These are phyloP conservation scores for Exobasidium cylindrosporum DNA, from an alignment of 1,284 basidiomycete species.

Conservation along the genomic window DNA sequence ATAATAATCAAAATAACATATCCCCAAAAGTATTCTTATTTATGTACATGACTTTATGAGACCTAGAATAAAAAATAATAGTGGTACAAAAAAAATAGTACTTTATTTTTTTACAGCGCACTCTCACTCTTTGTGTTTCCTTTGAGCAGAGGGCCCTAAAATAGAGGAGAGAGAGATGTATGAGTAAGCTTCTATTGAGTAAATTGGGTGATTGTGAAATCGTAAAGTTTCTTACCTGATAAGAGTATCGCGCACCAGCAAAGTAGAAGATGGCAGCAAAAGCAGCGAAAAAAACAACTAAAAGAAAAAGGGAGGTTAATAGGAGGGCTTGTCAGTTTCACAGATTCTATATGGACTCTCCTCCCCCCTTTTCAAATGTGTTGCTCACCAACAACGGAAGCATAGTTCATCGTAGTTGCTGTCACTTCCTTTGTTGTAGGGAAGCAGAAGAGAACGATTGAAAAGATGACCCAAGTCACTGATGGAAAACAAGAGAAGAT, in stretches of 20 bases:
- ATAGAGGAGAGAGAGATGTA: too few relatives aligned
- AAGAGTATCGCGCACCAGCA: slow-evolving; percentile 9
- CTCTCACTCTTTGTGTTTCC: too few relatives aligned
- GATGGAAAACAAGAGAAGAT: slow-evolving; percentile 31
- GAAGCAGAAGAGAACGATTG: slow-evolving; percentile 59
- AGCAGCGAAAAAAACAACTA: slow-evolving; percentile 13
- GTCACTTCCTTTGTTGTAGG: slow-evolving; percentile 56
- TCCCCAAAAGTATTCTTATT: too few relatives aligned
- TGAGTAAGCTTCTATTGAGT: neutral
- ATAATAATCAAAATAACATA: too few relatives aligned
- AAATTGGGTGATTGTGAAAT: too few relatives aligned
- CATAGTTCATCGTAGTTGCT: slow-evolving; percentile 56
- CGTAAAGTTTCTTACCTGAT: slow-evolving; percentile 7
- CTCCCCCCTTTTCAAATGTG: neutral
- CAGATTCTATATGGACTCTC: neutral
- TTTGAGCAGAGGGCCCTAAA: neutral
- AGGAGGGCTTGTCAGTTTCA: neutral
- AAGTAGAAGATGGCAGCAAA: slow-evolving; percentile 16
- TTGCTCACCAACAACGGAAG: slow-evolving; percentile 24
- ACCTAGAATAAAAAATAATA: too few relatives aligned
- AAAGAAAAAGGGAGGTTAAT: too few relatives aligned
- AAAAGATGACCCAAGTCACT: slow-evolving; percentile 57
- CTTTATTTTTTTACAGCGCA: too few relatives aligned
- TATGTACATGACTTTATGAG: too few relatives aligned
- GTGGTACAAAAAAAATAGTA: too few relatives aligned